Conservation (phyloP, 345 rosid genomes). For the Sonneratia alba region DNA sequence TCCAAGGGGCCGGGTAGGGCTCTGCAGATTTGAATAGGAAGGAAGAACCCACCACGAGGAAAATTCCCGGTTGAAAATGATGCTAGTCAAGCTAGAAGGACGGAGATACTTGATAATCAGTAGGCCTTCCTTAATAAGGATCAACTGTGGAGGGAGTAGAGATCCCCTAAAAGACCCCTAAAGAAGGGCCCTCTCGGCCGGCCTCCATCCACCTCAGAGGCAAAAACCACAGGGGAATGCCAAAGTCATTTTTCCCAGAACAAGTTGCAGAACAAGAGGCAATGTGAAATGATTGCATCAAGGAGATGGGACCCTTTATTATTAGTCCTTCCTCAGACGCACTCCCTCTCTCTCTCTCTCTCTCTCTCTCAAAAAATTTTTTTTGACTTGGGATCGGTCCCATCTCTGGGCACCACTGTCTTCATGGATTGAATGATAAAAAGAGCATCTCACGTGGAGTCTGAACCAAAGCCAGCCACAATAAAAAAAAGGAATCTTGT, state of each 20-base stretch:
- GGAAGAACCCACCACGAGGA: not conserved
- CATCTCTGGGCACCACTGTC: slow-evolving; percentile 64
- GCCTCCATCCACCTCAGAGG: too few relatives aligned
- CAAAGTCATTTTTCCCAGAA: slow-evolving; percentile 25
- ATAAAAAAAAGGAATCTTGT: slow-evolving; percentile 2
- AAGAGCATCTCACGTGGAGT: slow-evolving; percentile 99
- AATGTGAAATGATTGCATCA: slow-evolving; percentile 78
- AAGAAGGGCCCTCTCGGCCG: too few relatives aligned
- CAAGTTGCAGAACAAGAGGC: slow-evolving; percentile 41
- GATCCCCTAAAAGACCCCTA: not conserved
- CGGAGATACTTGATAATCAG: not conserved
- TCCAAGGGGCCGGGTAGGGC: not conserved
- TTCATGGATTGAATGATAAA: slow-evolving; percentile 96
- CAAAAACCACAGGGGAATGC: slow-evolving; percentile 2
- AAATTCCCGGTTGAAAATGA: not conserved
- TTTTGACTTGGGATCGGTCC: slow-evolving; percentile 57
- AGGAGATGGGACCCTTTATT: slow-evolving; percentile 45
- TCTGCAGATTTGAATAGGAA: not conserved
- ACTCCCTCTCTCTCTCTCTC: slow-evolving; percentile 2
- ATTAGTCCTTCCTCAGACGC: slow-evolving; percentile 22
- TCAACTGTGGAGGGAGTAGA: not conserved
- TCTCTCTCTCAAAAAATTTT: slow-evolving; percentile 14
- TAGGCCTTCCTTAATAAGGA: not conserved
- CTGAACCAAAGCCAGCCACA: slow-evolving; percentile 94
- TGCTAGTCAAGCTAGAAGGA: not conserved